Evolutionary conservation across 345 rosid species (phyloP).

Genomic region (Turritis glabra): DNA sequence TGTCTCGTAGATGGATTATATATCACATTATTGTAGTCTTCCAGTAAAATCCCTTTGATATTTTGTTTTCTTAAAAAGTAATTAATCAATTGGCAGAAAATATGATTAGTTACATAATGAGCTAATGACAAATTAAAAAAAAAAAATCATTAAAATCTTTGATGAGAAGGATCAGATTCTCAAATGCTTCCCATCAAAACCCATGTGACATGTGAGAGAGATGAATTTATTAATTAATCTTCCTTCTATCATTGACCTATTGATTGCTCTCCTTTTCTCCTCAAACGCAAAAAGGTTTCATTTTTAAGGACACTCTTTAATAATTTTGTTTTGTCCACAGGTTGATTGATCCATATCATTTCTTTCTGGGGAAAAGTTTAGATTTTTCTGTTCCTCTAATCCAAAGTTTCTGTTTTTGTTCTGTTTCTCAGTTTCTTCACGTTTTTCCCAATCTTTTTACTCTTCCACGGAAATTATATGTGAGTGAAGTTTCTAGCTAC

Average conservation of each 20-base stretch:
- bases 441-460: not conserved
- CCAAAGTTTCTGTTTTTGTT: slow-evolving; percentile 7
- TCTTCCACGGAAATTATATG: not conserved
- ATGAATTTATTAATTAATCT: not conserved
- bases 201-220: slow-evolving; percentile 22
- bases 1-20: too few species aligned
- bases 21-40: too few species aligned
- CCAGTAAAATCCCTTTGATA: too few species aligned
- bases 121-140: not conserved
- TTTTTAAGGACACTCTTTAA: not conserved
- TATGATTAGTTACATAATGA: not conserved
- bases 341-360: slow-evolving; percentile 2
- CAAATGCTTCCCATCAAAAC: not conserved
- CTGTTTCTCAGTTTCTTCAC: slow-evolving; percentile 7
- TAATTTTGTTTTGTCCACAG: not conserved
- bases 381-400: slow-evolving; percentile 3
- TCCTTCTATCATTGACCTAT: slow-evolving; percentile 27
- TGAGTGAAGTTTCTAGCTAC: not conserved
- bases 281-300: not conserved
- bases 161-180: slow-evolving; percentile 17
- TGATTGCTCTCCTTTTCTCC: slow-evolving; percentile 21
- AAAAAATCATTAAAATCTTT: not conserved
- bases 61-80: not conserved
- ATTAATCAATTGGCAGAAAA: not conserved
- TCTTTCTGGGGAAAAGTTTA: not conserved